Evolutionary conservation across 164 flowering plant genomes (phyloP).

Genomic region (Nelumbo lutea): DNA sequence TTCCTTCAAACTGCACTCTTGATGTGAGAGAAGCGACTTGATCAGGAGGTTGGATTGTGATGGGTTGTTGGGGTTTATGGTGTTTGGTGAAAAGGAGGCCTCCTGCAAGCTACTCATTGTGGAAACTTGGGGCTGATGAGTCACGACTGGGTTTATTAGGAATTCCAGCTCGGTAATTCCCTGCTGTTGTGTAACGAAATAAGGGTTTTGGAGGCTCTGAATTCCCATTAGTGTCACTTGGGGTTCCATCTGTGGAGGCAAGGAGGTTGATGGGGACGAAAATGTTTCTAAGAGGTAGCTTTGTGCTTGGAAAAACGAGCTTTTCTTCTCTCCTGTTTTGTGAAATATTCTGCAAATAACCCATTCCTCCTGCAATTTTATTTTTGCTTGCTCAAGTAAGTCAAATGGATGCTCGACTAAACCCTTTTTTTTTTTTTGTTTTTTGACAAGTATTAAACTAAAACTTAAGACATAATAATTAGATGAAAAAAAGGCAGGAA

Average conservation of each 20-base stretch:
- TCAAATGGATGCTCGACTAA: too few relatives aligned
- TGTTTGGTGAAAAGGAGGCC: slow-evolving; percentile 14
- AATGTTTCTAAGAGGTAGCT: slow-evolving; percentile 19
- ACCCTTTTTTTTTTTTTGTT: too few relatives aligned
- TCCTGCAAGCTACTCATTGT: slow-evolving; percentile 17
- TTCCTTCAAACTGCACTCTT: slow-evolving; percentile 16
- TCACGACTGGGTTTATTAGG: slow-evolving; percentile 16
- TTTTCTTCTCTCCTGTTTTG: slow-evolving; percentile 46
- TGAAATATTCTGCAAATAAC: slow-evolving; percentile 75
- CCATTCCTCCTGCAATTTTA: slow-evolving; percentile 69
- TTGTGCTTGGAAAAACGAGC: slow-evolving; percentile 21
- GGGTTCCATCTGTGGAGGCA: slow-evolving; percentile 32
- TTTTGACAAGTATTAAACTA: too few relatives aligned
- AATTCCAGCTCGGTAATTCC: slow-evolving; percentile 12
- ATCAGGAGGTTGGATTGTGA: slow-evolving; percentile 21
- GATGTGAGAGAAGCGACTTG: slow-evolving; percentile 35
- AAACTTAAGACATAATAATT: too few relatives aligned
- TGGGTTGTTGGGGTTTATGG: slow-evolving; percentile 11
- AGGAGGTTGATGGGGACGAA: slow-evolving; percentile 13
- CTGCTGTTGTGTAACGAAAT: slow-evolving; percentile 11
- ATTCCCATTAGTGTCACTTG: slow-evolving; percentile 14
- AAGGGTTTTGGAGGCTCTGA: slow-evolving; percentile 16
- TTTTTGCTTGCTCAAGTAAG: too few relatives aligned
- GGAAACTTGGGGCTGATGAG: slow-evolving; percentile 11
- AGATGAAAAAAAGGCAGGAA: too few relatives aligned